phyloP scores from a whole-genome alignment of 495 filamentous ascomycete species.

The Aspergillus conjunctus region DNA sequence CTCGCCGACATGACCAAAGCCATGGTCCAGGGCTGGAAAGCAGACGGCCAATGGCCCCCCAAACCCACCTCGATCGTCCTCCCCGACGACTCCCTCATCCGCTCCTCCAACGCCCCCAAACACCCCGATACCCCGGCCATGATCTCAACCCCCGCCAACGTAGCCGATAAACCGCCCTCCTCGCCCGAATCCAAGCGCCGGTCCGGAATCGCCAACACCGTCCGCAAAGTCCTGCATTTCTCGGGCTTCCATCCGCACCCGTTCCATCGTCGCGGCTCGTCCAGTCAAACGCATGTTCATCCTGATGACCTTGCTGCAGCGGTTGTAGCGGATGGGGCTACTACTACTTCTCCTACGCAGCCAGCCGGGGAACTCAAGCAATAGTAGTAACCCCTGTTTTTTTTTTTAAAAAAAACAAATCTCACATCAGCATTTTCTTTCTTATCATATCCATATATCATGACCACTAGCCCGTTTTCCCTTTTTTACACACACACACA shows the following conservation, averaged over 20 bases:
- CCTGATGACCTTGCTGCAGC: slow-evolving; percentile 7
- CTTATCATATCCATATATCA: no score
- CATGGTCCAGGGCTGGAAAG: slow-evolving; percentile 89
- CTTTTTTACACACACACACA: no score
- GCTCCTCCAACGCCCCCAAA: slow-evolving; percentile 3
- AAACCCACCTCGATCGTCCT: slow-evolving; percentile 49
- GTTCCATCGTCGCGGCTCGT: slow-evolving; percentile 46
- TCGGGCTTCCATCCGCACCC: slow-evolving; percentile 39
- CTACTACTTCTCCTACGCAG: no score
- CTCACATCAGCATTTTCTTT: no score
- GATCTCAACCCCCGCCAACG: slow-evolving; percentile 5
- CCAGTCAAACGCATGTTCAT: slow-evolving; percentile 29
- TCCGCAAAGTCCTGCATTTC: slow-evolving; percentile 49
- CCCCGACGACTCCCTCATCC: slow-evolving; percentile 33
- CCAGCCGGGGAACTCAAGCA: no score
- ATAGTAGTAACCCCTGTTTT: no score
- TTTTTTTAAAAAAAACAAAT: no score
- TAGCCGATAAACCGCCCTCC: slow-evolving; percentile 22
- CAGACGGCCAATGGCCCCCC: slow-evolving; percentile 93
- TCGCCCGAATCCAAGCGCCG: slow-evolving; percentile 33
- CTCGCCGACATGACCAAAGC: slow-evolving; percentile 76
- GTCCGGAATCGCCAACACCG: slow-evolving; percentile 46
- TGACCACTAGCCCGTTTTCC: no score
- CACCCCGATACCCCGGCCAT: slow-evolving; percentile 18
- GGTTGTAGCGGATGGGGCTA: neutral